These are phyloP conservation scores for Ustilago nuda DNA, from an alignment of 1,284 basidiomycete genomes.

Conservation along the genomic window DNA sequence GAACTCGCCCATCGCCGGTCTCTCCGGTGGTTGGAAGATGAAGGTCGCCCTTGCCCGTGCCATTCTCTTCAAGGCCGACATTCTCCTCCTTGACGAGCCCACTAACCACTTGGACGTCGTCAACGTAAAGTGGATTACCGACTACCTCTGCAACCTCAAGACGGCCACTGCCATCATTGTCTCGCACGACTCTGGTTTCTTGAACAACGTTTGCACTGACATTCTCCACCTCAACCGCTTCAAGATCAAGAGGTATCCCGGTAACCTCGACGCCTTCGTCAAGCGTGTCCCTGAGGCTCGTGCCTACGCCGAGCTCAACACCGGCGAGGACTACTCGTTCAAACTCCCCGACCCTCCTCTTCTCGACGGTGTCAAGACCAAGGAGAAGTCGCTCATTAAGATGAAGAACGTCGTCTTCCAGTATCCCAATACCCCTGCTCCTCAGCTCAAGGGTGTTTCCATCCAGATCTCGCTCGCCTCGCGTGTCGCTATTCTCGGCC, in stretches of 20 bases:
- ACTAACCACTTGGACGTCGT: slow-evolving; percentile 70
- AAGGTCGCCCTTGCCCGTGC: slow-evolving; percentile 69
- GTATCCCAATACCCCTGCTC: slow-evolving; percentile 67
- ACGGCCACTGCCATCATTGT: slow-evolving; percentile 68
- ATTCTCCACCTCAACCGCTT: slow-evolving; percentile 70
- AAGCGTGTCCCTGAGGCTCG: slow-evolving; percentile 69
- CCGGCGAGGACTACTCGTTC: slow-evolving; percentile 69
- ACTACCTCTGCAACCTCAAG: slow-evolving; percentile 64
- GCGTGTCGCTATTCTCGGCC: slow-evolving; percentile 69
- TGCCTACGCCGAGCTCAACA: slow-evolving; percentile 68
- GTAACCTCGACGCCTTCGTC: slow-evolving; percentile 68
- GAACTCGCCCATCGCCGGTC: slow-evolving; percentile 66
- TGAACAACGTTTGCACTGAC: slow-evolving; percentile 69
- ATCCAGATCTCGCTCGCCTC: slow-evolving; percentile 69
- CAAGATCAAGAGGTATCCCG: slow-evolving; percentile 70
- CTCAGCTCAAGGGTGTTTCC: slow-evolving; percentile 67
- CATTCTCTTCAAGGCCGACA: slow-evolving; percentile 69
- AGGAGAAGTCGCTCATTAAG: slow-evolving; percentile 70
- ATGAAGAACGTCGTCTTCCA: slow-evolving; percentile 69
- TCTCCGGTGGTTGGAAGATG: slow-evolving; percentile 70
- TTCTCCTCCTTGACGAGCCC: slow-evolving; percentile 69
- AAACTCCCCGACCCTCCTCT: slow-evolving; percentile 69
- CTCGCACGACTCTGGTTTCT: slow-evolving; percentile 69
- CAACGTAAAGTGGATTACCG: slow-evolving; percentile 69
- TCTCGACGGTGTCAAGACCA: slow-evolving; percentile 70